Base-by-base conservation (phyloP, 805 yeast genomes). In the Zygotorulaspora sp. region DNA sequence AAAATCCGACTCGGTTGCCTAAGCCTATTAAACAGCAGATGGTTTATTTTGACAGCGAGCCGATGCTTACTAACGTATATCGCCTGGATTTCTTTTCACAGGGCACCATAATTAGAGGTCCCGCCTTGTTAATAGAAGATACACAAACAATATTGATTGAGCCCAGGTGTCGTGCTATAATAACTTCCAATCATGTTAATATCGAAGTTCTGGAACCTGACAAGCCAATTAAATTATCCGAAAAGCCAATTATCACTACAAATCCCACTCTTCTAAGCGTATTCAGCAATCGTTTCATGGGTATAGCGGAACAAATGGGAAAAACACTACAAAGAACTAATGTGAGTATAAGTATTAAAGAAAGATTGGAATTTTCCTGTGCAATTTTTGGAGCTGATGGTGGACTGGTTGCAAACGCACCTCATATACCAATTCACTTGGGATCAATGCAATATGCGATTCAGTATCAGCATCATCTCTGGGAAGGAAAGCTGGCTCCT, bases 271-370 rank as follows among this genome's bases (percentile, higher is more conserved):
- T 56, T 37, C 43, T 66, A 21, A 58, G 71, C 5, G 56, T 68
- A 5, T 68, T 68, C 40, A 56, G 64, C 15, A 61, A 66, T 47
- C 57, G 73, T 45, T 68, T 68, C 49, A 67, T 67, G 71, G 58
- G 67, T 6, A 67, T 70, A 50, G 74, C 74, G 16, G 72, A 68
- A 32, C 62, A 61, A 28, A 68, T 68, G 72, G 63, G 66, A 32
- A 54, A 61, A 24, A 63, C 71, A 1, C 52, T 68, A 19, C 69
- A 63, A 43, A 63, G 61, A 49, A 68, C 62, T 20, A 48, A 66
- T 11, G 62, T 67, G 17, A 50, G 62, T 42, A 64, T 70, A 21
- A 66, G 65, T 41, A 66, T 68, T 44, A 68, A 68, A 42, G 72
- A 68, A 49, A 50, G 73, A 44, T 39, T 66, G 49, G 72, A 68